These are phyloP conservation scores for Oryza glumipatula DNA, from an alignment of 176 grass and related monocot species.

Conservation along the genomic window DNA sequence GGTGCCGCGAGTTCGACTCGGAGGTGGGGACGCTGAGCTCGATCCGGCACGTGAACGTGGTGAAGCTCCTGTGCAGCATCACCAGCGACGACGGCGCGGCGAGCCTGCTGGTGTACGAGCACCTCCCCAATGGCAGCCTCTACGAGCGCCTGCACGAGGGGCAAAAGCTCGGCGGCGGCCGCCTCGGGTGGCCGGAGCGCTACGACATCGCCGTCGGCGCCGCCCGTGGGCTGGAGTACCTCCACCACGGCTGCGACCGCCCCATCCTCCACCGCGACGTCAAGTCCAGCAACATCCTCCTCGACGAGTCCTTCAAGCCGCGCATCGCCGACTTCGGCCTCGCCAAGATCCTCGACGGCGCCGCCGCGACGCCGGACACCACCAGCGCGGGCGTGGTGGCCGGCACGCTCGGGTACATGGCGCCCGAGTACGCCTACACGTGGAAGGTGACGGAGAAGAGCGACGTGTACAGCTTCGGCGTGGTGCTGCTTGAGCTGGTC, in stretches of 20 bases:
- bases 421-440: constrained; percentile 86
- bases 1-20: constrained; percentile 81
- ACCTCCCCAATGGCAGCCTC: constrained; percentile 89
- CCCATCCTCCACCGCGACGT: constrained; percentile 96
- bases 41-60: constrained; percentile 89
- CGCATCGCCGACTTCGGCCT: constrained; percentile 93
- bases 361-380: constrained; percentile 11
- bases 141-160: constrained; percentile 62
- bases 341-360: constrained; percentile 68
- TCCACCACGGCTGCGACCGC: constrained; percentile 76
- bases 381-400: constrained; percentile 50
- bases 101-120: constrained; percentile 91
- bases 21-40: constrained; percentile 87
- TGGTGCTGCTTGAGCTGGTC: constrained; percentile 81
- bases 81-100: constrained; percentile 70
- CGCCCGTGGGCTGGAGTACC: constrained; percentile 73
- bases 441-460: constrained; percentile 91
- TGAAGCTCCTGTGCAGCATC: constrained; percentile 92
- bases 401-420: constrained; percentile 89
- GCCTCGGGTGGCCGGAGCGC: constrained; percentile 59
- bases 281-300: constrained; percentile 96
- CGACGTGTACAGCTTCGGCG: constrained; percentile 95
- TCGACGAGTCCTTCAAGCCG: constrained; percentile 79
- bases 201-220: constrained; percentile 75
- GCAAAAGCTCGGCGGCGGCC: constrained; percentile 21